A percentile compares a stretch with the other conserved stretches of the same genome.
These are phyloP conservation scores for Penicillium mononematosum DNA, from an alignment of 495 filamentous ascomycete genomes.

Conservation along the genomic window DNA sequence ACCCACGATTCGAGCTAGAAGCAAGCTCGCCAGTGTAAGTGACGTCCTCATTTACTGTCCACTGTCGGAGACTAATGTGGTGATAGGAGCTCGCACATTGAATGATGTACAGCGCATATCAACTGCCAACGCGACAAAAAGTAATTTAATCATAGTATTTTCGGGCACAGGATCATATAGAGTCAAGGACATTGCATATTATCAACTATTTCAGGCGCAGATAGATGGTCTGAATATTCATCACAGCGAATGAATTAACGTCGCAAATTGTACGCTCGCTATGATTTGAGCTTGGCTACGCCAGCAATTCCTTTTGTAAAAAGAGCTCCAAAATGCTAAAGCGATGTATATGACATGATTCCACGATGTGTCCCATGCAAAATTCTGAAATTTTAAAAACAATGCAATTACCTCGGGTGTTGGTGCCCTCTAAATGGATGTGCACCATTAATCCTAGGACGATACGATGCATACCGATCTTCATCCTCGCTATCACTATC, in stretches of 20 bases:
- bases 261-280: neutral
- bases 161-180: neutral
- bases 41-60: neutral
- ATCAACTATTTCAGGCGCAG: neutral
- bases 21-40: constrained; percentile 67
- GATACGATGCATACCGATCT: constrained; percentile 25
- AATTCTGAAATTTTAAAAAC: neutral
- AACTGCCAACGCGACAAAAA: neutral
- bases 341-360: neutral
- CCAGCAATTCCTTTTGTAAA: neutral
- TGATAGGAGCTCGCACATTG: constrained; percentile 33
- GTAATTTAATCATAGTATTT: constrained; percentile 6
- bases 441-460: constrained; percentile 9
- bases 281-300: neutral
- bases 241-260: neutral
- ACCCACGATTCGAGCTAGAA: constrained; percentile 71
- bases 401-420: constrained; percentile 13
- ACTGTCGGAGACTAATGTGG: constrained; percentile 13
- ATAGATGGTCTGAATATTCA: neutral
- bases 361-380: neutral
- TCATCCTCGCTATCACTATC: constrained; percentile 46
- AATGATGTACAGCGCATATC: constrained; percentile 2
- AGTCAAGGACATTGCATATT: constrained; percentile 9
- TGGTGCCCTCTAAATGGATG: constrained; percentile 14
- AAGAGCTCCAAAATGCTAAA: neutral